Conservation (phyloP, 2,329 filamentous ascomycete species). For the Sclerotinia minor region DNA sequence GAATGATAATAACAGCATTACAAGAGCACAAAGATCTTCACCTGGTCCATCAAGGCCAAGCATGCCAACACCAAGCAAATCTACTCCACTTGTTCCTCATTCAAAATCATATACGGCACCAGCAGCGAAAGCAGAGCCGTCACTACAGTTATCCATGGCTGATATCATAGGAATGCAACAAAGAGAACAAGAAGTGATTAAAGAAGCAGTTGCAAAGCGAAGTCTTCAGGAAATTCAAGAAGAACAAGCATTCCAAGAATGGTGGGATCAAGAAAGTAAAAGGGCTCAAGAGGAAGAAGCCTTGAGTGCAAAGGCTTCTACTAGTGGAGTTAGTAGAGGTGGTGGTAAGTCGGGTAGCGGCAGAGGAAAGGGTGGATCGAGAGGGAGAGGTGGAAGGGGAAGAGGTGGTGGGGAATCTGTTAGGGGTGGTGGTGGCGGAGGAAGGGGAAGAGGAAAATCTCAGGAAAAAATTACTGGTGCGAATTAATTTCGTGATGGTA, state of each 20-base stretch:
- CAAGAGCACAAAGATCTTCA: slow-evolving; percentile 27
- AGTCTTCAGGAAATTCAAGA: slow-evolving; percentile 93
- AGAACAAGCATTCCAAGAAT: slow-evolving; percentile 94
- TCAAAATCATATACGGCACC: slow-evolving; percentile 61
- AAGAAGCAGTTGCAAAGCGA: slow-evolving; percentile 82
- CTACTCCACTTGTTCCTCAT: slow-evolving; percentile 53
- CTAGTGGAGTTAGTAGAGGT: slow-evolving; percentile 28
- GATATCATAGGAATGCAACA: slow-evolving; percentile 89
- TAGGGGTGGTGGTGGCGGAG: slow-evolving; percentile 16
- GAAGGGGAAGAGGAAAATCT: slow-evolving; percentile 26
- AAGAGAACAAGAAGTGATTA: slow-evolving; percentile 77
- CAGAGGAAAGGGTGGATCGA: slow-evolving; percentile 29
- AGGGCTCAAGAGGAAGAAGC: slow-evolving; percentile 55
- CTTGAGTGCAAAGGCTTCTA: slow-evolving; percentile 28
- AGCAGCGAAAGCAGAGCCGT: slow-evolving; percentile 61
- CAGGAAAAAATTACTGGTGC: slow-evolving; percentile 21
- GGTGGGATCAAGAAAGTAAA: slow-evolving; percentile 87
- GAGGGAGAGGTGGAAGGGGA: slow-evolving; percentile 27
- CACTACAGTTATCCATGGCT: slow-evolving; percentile 71
- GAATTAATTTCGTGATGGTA: not conserved
- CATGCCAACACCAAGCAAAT: slow-evolving; percentile 36
- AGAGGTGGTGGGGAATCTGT: slow-evolving; percentile 15
- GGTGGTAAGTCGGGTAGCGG: slow-evolving; percentile 34
- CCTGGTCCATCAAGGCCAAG: slow-evolving; percentile 26
- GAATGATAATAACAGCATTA: slow-evolving; percentile 25